Percentiles rank a stretch among this genome's conserved stretches.
phyloP scores from a whole-genome alignment of 257 asterid genomes.

The Fraxinus excelsior region DNA sequence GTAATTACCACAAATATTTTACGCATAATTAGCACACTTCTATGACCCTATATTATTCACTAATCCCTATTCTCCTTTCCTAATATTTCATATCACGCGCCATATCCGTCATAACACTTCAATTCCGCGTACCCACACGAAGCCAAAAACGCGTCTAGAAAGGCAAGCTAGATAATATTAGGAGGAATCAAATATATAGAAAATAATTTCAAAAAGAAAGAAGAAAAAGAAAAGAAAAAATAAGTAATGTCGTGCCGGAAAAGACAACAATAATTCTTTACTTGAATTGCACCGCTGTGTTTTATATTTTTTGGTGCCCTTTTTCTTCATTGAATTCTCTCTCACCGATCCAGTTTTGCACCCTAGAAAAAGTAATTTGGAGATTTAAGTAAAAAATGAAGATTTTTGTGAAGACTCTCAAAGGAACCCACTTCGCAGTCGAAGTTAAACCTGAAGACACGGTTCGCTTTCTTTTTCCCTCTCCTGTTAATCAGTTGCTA shows the following conservation, averaged over 20 bases:
- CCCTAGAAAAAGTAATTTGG: neutral
- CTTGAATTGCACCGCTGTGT: conserved; percentile 19
- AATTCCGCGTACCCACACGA: conserved; percentile 3
- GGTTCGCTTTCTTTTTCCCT: conserved; percentile 27
- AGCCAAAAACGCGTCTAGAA: conserved; percentile 12
- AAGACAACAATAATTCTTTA: conserved; percentile 25
- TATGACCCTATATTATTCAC: neutral
- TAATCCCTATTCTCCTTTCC: neutral
- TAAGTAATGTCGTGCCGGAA: neutral
- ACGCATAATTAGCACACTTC: too few relatives aligned
- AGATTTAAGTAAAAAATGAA: conserved; percentile 30
- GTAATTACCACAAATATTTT: too few relatives aligned
- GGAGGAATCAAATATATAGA: neutral
- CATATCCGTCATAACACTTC: neutral
- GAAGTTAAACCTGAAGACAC: conserved; percentile 44
- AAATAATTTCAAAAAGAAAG: neutral
- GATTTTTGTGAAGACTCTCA: conserved; percentile 49
- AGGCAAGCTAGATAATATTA: neutral
- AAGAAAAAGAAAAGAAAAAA: neutral
- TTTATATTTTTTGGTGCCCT: conserved; percentile 2
- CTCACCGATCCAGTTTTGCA: conserved; percentile 30
- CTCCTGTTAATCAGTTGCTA: neutral
- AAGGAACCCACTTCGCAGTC: conserved; percentile 48
- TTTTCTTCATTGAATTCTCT: conserved; percentile 6
- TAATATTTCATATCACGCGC: conserved; percentile 14